phyloP scores from a whole-genome alignment of 306 rosid species.

The Ziziphus jujuba region DNA sequence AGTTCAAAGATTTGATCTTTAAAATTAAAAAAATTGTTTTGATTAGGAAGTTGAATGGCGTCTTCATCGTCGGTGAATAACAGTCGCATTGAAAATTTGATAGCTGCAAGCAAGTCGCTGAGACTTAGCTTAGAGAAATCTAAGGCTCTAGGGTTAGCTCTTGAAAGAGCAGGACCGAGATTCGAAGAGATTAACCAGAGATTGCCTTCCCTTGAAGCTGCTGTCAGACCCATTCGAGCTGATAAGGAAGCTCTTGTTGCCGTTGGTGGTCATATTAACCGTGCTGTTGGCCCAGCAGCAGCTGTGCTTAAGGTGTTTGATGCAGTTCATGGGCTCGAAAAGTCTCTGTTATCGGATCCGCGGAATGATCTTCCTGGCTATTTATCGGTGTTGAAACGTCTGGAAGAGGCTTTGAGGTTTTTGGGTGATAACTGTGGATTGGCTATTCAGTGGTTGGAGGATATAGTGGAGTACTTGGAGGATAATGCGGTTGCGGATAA shows the following conservation, averaged over 20 bases:
- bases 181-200: slow-evolving; percentile 70
- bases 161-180: slow-evolving; percentile 80
- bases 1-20: slow-evolving; percentile 19
- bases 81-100: slow-evolving; percentile 50
- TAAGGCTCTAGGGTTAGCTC: slow-evolving; percentile 59
- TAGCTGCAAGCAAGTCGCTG: slow-evolving; percentile 69
- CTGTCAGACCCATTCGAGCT: slow-evolving; percentile 91
- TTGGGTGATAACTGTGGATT: slow-evolving; percentile 86
- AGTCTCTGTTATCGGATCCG: slow-evolving; percentile 79
- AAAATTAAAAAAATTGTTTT: slow-evolving; percentile 25
- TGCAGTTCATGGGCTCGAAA: slow-evolving; percentile 97
- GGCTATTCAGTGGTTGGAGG: slow-evolving; percentile 98
- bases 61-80: slow-evolving; percentile 37
- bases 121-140: slow-evolving; percentile 84
- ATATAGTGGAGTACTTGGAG: slow-evolving; percentile 92
- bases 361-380: slow-evolving; percentile 80
- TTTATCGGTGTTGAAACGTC: slow-evolving; percentile 83
- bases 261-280: slow-evolving; percentile 92
- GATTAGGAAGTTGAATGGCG: slow-evolving; percentile 54
- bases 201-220: slow-evolving; percentile 70
- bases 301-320: slow-evolving; percentile 98
- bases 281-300: slow-evolving; percentile 96
- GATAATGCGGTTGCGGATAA: slow-evolving; percentile 80
- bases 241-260: slow-evolving; percentile 84
- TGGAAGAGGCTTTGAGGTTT: slow-evolving; percentile 87